Evolutionary conservation across 257 asterid species (phyloP), one percentile per base, ranked within the genome.

Genomic region (Datura wrightii): DNA sequence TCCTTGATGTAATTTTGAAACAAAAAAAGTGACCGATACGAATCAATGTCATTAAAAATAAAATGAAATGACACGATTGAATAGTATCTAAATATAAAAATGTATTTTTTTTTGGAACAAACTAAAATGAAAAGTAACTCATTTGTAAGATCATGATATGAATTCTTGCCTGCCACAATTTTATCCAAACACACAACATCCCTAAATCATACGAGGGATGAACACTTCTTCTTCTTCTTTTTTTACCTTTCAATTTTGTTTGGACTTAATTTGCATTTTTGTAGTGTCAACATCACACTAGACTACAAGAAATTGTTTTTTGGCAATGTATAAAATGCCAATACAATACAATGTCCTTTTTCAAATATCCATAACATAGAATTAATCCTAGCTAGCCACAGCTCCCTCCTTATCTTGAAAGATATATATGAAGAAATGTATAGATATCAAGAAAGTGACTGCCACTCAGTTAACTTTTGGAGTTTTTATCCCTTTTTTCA

Each of bases 261-360:
- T 16, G 53, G 15, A 39, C 44, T 63, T 63, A 11, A 3, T 15
- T 39, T 50, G 1, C 48, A 67, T 50, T 11, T 86, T 89, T 87
- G 89, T 85, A 82, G 83, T 84, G 93, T 93, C 97, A 76, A 90
- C 69, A 88, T 93, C 96, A 89, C 89, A 88, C 55, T 82, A 85
- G 70, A 87, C 70, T 85, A 90, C 92, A 88, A 89, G 79, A 71
- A 56, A 87, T 81, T 81, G 82, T 85, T 90, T 91, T 86, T 79
- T 41, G 78, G 87, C 8, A 3, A 50, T 50, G 44, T 76, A 13
- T 50, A 50, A 76, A 24, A 31, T 50, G 81, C 18, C 80, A 72
- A 48, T 13, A 24, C 31, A 24, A 72, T 10, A 10, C 14, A 3
- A 48, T 74, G 18, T 14, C 62, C 46, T 87, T 80, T 89, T 89